Base-by-base conservation (phyloP, 495 filamentous ascomycete species). In the Aspergillus affinis region DNA sequence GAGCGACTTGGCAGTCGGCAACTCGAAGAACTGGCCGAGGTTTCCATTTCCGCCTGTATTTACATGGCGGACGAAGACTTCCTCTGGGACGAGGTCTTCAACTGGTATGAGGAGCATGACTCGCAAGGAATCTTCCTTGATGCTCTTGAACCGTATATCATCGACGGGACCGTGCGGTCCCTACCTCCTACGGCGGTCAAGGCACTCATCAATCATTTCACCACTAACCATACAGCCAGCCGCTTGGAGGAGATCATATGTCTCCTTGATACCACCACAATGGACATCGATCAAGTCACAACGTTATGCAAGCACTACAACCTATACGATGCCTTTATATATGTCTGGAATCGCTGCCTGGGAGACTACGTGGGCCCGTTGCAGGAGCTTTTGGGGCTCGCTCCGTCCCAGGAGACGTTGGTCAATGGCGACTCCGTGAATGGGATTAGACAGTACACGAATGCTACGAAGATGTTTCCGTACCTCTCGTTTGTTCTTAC, bases 221-320 rank as follows among this genome's bases (percentile, higher is more conserved):
- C 91, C 17, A 82, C 74, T 46, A 87, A 84, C 61, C 88, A 89
- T 41, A 81, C 84, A 52, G 86, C 90, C 62, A 83, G 81, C 57
- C 84, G 87, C 15, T 76, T 98, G n/a, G 95, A 98, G 74, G 93
- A 97, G 70, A 87, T 98, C 68, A 88, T 98, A 20, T 98, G 95
- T 64, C 86, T 92, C 52, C 86, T 98, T 73, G 90, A 96, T 65
- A 93, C 94, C 0, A 77, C 83, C 9, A 97, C 91, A 4, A 88
- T 98, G 74, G 94, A 98, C 65, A 88, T 98, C 67, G 92, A 98
- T 66, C 92, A 97, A 69, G 85, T 93, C 51, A 96, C 92, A 0
- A 85, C 83, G 17, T 82, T 98, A 4, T 98, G 95, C 81, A 94
- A 92, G 65, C 86, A 91, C 61, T 85, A 97, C 65, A 83, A 88